A percentile compares a stretch with the other conserved stretches of the same genome.
Evolutionary conservation across 2,329 filamentous ascomycete species (phyloP).

Genomic region (Fusarium albosuccineum): DNA sequence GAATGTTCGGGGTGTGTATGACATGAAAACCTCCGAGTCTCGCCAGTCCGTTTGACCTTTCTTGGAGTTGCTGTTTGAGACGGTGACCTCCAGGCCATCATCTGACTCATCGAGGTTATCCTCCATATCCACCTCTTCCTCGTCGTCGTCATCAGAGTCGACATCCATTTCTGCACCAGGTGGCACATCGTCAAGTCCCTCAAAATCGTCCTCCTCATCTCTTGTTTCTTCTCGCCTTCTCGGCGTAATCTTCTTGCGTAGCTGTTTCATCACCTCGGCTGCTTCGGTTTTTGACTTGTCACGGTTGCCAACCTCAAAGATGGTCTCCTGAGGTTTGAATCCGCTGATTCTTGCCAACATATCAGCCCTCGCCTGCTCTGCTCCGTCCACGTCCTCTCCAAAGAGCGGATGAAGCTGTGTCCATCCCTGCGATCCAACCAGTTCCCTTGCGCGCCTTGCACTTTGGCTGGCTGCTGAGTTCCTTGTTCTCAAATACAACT

Average conservation of each 20-base stretch:
- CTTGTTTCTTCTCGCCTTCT: constrained; percentile 61
- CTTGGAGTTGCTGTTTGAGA: constrained; percentile 70
- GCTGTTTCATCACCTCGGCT: constrained; percentile 80
- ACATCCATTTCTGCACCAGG: constrained; percentile 53
- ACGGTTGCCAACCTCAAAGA: constrained; percentile 91
- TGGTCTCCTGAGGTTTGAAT: constrained; percentile 90
- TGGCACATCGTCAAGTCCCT: constrained; percentile 47
- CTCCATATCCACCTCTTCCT: constrained; percentile 54
- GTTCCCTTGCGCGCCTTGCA: constrained; percentile 85
- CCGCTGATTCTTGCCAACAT: constrained; percentile 92
- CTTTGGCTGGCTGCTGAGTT: constrained; percentile 92
- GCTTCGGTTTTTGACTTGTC: constrained; percentile 75
- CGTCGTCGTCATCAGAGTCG: constrained; percentile 40
- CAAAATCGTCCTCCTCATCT: constrained; percentile 56
- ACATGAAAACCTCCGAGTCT: constrained; percentile 95
- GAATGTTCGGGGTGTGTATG: constrained; percentile 85
- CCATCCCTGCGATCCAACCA: constrained; percentile 79
- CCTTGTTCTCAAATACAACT: constrained; percentile 89
- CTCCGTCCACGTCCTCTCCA: constrained; percentile 72
- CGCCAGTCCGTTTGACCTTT: constrained; percentile 76
- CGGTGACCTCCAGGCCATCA: constrained; percentile 77
- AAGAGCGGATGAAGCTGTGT: constrained; percentile 85
- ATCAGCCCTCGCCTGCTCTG: constrained; percentile 80
- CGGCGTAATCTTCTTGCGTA: constrained; percentile 76
- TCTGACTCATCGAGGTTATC: constrained; percentile 67